These are phyloP conservation scores for Canavalia gladiata DNA, from an alignment of 306 rosid species.

Conservation along the genomic window DNA sequence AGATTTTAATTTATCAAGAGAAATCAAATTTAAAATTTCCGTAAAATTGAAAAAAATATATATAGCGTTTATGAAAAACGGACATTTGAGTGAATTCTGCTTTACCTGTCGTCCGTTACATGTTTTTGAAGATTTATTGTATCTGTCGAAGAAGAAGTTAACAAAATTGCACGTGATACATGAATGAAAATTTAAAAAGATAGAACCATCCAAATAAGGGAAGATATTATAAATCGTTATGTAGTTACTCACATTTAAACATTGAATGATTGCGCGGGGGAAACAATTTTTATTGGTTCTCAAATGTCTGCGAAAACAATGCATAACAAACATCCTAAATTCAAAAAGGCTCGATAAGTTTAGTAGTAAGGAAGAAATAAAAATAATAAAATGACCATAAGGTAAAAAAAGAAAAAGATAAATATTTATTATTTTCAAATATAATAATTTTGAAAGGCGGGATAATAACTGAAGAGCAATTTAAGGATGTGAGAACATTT, in stretches of 20 bases:
- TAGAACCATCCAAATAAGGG: not conserved
- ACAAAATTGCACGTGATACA: not conserved
- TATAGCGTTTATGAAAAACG: not conserved
- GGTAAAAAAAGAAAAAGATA: too few relatives aligned
- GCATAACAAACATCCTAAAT: not conserved
- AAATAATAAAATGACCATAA: too few relatives aligned
- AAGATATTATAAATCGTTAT: not conserved
- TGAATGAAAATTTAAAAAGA: not conserved
- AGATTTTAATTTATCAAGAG: not conserved
- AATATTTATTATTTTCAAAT: too few relatives aligned
- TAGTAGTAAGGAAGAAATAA: too few relatives aligned
- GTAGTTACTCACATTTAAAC: not conserved
- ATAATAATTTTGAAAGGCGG: too few relatives aligned
- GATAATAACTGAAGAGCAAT: too few relatives aligned
- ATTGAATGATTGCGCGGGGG: not conserved
- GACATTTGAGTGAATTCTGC: not conserved
- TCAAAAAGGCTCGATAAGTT: too few relatives aligned
- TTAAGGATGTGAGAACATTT: too few relatives aligned
- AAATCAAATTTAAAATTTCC: too few relatives aligned
- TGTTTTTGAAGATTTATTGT: not conserved
- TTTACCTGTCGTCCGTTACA: not conserved
- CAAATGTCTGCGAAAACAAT: not conserved
- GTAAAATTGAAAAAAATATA: too few relatives aligned
- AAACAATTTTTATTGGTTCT: not conserved
- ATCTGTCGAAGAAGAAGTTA: not conserved